These are phyloP conservation scores for Epichloe brachyelytri DNA, from an alignment of 2,329 filamentous ascomycete species.

Conservation along the genomic window DNA sequence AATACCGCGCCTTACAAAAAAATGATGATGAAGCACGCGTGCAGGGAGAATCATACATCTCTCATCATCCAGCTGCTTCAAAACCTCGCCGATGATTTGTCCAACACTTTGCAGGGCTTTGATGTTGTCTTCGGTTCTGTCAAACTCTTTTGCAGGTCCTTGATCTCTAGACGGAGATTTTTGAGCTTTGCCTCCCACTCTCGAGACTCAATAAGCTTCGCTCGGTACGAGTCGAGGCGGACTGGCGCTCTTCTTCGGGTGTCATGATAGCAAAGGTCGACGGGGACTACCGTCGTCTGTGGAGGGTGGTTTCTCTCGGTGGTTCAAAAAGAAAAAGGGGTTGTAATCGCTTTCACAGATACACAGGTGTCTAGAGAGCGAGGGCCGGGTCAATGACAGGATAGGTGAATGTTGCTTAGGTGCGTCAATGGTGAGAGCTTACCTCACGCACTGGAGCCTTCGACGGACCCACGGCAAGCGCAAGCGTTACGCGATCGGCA, in stretches of 20 bases:
- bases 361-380: not conserved
- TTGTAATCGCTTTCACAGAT: not conserved
- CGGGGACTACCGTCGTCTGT: not conserved
- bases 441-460: constrained; percentile 29
- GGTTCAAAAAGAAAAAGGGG: not conserved
- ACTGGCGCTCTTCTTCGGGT: constrained; percentile 46
- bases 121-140: constrained; percentile 97
- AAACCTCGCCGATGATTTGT: constrained; percentile 96
- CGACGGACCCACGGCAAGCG: constrained; percentile 7
- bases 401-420: not conserved
- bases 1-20: not conserved
- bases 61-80: constrained; percentile 98
- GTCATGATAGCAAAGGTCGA: constrained; percentile 26
- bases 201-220: constrained; percentile 80
- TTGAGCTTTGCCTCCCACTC: constrained; percentile 99
- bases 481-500: constrained; percentile 12
- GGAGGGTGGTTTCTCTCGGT: constrained; percentile 4
- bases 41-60: constrained; percentile 55
- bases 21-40: not conserved
- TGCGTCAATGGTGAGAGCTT: constrained; percentile 19
- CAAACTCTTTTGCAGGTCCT: constrained; percentile 86
- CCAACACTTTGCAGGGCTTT: constrained; percentile 98
- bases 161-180: constrained; percentile 85
- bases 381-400: not conserved
- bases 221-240: constrained; percentile 69